A percentile compares a stretch with the other conserved stretches of the same genome.
Evolutionary conservation across 345 rosid species (phyloP).

Genomic region (Salix caprea): DNA sequence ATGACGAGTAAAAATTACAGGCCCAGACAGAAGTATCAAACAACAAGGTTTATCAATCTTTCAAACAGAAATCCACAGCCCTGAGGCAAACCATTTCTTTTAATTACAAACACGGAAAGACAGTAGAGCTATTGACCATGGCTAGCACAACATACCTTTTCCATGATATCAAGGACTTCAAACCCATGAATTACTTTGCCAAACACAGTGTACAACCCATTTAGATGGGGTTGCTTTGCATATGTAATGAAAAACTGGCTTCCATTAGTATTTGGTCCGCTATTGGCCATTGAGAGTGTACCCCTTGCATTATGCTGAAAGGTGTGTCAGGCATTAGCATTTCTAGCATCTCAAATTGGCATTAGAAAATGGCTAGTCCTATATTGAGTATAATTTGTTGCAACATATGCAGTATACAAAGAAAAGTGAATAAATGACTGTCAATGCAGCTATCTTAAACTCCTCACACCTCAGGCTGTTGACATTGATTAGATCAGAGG

Average conservation of each 20-base stretch:
- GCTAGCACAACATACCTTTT: slow-evolving; percentile 53
- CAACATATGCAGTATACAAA: background rate
- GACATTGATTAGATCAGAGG: background rate
- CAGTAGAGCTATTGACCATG: background rate
- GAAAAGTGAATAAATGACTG: background rate
- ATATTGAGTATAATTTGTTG: background rate
- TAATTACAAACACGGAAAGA: background rate
- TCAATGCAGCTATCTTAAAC: background rate
- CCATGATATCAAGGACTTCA: slow-evolving; percentile 97
- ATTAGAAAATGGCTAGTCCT: background rate
- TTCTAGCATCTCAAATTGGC: background rate
- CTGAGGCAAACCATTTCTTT: background rate
- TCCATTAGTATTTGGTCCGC: slow-evolving; percentile 95
- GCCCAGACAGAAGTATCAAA: background rate
- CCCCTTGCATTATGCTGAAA: slow-evolving; percentile 94
- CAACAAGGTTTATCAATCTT: background rate
- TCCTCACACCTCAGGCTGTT: background rate
- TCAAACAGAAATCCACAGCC: background rate
- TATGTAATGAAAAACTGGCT: slow-evolving; percentile 88
- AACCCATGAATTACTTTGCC: slow-evolving; percentile 98
- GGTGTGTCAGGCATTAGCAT: background rate
- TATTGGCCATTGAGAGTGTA: slow-evolving; percentile 87
- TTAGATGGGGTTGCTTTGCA: slow-evolving; percentile 95
- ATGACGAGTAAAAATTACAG: background rate
- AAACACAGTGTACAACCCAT: slow-evolving; percentile 86